Conservation (phyloP, 345 rosid species). For the Moricandia moricandioides region DNA sequence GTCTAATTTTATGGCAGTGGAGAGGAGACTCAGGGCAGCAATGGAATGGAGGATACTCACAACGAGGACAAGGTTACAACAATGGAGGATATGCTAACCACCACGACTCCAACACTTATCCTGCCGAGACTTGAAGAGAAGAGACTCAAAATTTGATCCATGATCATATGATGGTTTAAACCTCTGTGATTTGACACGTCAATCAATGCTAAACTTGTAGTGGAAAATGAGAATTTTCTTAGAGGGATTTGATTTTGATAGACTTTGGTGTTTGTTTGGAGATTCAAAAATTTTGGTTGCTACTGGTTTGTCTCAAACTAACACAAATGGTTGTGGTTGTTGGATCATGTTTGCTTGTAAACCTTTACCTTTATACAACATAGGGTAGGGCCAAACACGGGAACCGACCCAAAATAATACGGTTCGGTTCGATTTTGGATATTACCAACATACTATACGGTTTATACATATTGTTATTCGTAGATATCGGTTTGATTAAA, state of each 20-base stretch:
- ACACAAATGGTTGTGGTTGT: constrained; percentile 13
- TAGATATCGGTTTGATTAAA: too few relatives aligned
- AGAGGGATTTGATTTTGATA: constrained; percentile 28
- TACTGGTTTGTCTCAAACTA: constrained; percentile 13
- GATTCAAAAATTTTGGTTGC: constrained; percentile 29
- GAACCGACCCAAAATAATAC: not conserved
- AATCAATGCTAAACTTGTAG: constrained; percentile 25
- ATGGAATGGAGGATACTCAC: constrained; percentile 68
- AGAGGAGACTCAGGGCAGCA: constrained; percentile 62
- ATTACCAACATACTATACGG: not conserved
- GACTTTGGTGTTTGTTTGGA: constrained; percentile 20
- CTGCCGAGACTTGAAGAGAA: constrained; percentile 20
- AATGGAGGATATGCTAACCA: constrained; percentile 57
- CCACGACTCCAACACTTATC: constrained; percentile 30
- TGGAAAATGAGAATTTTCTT: constrained; percentile 19
- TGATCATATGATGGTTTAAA: not conserved
- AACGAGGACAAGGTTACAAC: constrained; percentile 60
- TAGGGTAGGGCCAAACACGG: not conserved
- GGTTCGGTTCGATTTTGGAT: not conserved
- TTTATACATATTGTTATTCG: not conserved
- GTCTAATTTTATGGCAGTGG: constrained; percentile 54
- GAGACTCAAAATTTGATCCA: not conserved
- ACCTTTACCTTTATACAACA: not conserved
- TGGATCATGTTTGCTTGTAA: not conserved
- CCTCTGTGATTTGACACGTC: not conserved